A percentile compares a stretch with the other conserved stretches of the same genome.
These are phyloP conservation scores for Xylariaceae sp. DNA, from an alignment of 2,329 filamentous ascomycete species.

Conservation along the genomic window DNA sequence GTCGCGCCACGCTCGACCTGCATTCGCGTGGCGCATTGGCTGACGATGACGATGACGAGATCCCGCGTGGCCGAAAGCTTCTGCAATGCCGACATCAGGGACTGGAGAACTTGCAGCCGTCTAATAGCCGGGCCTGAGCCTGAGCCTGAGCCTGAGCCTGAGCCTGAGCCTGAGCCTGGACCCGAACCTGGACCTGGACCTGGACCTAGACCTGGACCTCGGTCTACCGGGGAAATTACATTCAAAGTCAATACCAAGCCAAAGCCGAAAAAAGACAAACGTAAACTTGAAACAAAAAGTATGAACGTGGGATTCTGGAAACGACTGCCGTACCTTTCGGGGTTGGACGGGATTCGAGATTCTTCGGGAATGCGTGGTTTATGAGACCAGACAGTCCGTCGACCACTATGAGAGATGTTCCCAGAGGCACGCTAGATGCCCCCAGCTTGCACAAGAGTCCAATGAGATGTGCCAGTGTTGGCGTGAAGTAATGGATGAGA, in stretches of 20 bases:
- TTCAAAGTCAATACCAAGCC: constrained; percentile 8
- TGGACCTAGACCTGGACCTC: neutral
- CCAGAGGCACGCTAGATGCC: constrained; percentile 52
- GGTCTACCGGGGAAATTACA: constrained; percentile 3
- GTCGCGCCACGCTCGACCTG: constrained; percentile 60
- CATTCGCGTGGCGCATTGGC: constrained; percentile 78
- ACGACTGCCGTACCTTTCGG: constrained; percentile 33
- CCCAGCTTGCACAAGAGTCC: constrained; percentile 68
- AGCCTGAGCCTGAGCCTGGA: constrained; percentile 18
- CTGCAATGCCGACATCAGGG: constrained; percentile 63
- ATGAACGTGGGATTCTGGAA: neutral
- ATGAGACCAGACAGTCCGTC: constrained; percentile 74
- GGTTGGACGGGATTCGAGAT: constrained; percentile 36
- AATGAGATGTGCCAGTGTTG: constrained; percentile 65
- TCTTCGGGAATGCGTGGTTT: constrained; percentile 68
- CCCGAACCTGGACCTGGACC: constrained; percentile 29
- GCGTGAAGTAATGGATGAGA: constrained; percentile 47
- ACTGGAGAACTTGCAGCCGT: constrained; percentile 50
- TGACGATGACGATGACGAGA: constrained; percentile 68
- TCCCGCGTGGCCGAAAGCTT: constrained; percentile 69
- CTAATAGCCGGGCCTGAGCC: constrained; percentile 36
- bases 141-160: constrained; percentile 25
- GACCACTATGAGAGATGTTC: constrained; percentile 65
- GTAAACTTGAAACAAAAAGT: neutral
- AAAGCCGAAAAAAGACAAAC: neutral